phyloP scores from a whole-genome alignment of 345 rosid species.

The Camelina neglecta region DNA sequence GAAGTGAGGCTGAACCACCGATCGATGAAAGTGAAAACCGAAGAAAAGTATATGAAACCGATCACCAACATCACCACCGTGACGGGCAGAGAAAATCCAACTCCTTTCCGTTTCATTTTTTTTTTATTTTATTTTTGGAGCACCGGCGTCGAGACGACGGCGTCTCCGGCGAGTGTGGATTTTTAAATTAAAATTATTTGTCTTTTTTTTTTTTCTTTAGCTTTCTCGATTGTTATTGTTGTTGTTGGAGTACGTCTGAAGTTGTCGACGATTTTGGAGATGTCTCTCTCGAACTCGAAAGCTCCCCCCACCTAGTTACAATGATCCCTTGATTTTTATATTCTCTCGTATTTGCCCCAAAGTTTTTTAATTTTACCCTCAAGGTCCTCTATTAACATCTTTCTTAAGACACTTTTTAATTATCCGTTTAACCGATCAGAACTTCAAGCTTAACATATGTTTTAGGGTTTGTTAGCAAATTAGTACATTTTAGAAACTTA shows the following conservation, averaged over 20 bases:
- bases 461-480: no score
- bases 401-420: not conserved
- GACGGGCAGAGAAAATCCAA: slow-evolving; percentile 68
- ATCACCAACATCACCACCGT: slow-evolving; percentile 67
- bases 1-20: slow-evolving; percentile 87
- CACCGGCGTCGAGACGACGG: slow-evolving; percentile 75
- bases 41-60: slow-evolving; percentile 65
- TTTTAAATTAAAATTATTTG: not conserved
- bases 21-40: slow-evolving; percentile 82
- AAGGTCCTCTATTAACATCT: not conserved
- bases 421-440: not conserved
- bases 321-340: slow-evolving; percentile 11
- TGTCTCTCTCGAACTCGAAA: slow-evolving; percentile 28
- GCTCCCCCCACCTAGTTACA: slow-evolving; percentile 21
- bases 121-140: slow-evolving; percentile 34
- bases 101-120: slow-evolving; percentile 60
- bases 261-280: slow-evolving; percentile 32
- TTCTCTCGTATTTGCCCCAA: slow-evolving; percentile 16
- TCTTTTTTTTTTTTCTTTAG: not conserved
- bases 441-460: no score
- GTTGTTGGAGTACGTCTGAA: slow-evolving; percentile 38
- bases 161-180: slow-evolving; percentile 54
- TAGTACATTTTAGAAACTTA: no score
- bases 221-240: slow-evolving; percentile 26
- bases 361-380: not conserved